Percentiles rank a stretch among this genome's conserved stretches.
Conservation (phyloP, 2,329 filamentous ascomycete genomes). For the Macrophomina tecta region DNA sequence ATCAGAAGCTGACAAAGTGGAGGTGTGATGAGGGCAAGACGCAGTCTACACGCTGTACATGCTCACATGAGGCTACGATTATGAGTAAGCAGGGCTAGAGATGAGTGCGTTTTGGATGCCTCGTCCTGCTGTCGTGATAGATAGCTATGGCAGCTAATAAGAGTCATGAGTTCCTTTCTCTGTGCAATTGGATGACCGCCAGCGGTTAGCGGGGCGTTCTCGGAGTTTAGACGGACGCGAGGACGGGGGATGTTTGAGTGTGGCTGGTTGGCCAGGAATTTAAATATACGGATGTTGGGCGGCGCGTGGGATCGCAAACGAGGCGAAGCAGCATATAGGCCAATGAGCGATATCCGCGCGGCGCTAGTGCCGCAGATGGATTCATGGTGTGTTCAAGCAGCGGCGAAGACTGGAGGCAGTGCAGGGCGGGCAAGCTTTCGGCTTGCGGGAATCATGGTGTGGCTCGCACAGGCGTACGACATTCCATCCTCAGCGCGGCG, state of each 20-base stretch:
- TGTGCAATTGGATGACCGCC: background rate
- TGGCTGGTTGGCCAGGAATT: constrained; percentile 23
- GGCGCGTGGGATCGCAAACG: constrained; percentile 5
- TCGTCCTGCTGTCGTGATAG: background rate
- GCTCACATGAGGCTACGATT: background rate
- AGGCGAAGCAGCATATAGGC: constrained; percentile 14
- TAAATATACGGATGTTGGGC: background rate
- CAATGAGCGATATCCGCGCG: background rate
- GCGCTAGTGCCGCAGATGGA: background rate
- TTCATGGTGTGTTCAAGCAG: background rate
- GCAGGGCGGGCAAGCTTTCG: background rate
- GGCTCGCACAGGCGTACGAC: constrained; percentile 7
- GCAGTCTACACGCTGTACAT: background rate
- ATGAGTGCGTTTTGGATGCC: background rate
- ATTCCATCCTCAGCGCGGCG: constrained; percentile 14
- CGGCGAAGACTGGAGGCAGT: background rate
- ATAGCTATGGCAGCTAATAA: background rate
- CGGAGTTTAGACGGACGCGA: constrained; percentile 10
- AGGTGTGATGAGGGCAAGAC: background rate
- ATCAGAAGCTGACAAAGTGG: constrained; percentile 18
- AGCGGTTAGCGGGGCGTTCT: constrained; percentile 1
- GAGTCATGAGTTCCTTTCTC: background rate
- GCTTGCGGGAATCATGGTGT: background rate
- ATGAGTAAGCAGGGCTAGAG: background rate
- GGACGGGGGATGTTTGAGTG: background rate